A percentile compares a stretch with the other conserved stretches of the same genome.
These are phyloP conservation scores for Aspergillus sp. DNA, from an alignment of 2,329 filamentous ascomycete species.

Conservation along the genomic window DNA sequence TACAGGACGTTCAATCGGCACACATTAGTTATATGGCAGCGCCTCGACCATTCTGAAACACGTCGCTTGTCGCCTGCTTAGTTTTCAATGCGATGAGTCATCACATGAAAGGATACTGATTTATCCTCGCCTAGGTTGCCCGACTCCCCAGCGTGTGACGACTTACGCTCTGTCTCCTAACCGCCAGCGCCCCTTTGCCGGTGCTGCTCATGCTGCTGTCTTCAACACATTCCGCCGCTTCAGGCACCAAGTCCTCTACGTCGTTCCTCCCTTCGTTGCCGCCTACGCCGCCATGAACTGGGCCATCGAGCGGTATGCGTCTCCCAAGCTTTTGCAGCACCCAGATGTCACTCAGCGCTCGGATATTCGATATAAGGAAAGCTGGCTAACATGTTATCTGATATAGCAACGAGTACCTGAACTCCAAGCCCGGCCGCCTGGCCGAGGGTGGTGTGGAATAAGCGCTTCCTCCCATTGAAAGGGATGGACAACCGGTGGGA, in stretches of 20 bases:
- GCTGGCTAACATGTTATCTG: constrained; percentile 10
- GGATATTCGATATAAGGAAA: neutral
- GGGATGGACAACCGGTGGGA: constrained; percentile 4
- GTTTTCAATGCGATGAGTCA: neutral
- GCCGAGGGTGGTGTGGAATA: constrained; percentile 40
- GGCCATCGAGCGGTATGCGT: constrained; percentile 82
- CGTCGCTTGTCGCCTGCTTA: neutral
- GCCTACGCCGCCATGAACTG: constrained; percentile 87
- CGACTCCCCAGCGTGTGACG: constrained; percentile 60
- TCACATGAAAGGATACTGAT: neutral
- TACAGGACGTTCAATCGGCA: neutral
- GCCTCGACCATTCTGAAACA: neutral
- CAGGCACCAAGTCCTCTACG: constrained; percentile 85
- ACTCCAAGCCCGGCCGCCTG: constrained; percentile 54
- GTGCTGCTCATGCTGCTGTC: constrained; percentile 76
- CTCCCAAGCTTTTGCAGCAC: neutral
- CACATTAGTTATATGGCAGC: neutral
- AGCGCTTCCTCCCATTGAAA: constrained; percentile 25
- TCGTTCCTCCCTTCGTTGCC: constrained; percentile 75
- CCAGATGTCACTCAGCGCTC: neutral
- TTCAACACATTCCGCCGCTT: constrained; percentile 95
- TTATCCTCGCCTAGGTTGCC: constrained; percentile 32
- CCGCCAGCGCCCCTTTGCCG: constrained; percentile 85
- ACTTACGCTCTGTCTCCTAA: constrained; percentile 82
- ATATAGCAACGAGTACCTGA: constrained; percentile 54